Base-by-base conservation (phyloP, 1,139 yeast species). In the Hansenula lynferdii region DNA sequence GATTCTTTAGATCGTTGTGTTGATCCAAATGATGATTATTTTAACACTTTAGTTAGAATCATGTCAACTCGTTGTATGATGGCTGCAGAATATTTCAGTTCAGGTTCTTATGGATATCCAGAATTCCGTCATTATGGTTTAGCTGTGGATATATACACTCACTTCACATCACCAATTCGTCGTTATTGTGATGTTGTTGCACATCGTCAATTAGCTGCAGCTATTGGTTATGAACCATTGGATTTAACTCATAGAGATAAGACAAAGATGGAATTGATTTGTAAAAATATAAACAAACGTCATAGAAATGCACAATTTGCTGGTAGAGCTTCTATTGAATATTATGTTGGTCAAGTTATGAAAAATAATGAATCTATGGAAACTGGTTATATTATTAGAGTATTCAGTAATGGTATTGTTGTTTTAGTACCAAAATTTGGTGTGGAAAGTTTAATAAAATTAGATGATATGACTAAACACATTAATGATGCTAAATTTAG, bases 11-110 rank as follows among this genome's bases (percentile, higher is more conserved):
- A 94, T 57, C 73, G 85, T 45, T 87, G 96, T 63, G 76, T 68
- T 25, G 97, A 92, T 60, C 75, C 80, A 19, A 57, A 75, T 1
- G 98, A 92, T 59, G 84, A 90, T 7, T 94, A 87, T 57, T 89
- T 94, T 73, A 94, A 94, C 63, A 92, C 97, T 0, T 71, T 94
- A 53, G 74, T 92, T 9, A 82, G 99, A 64, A 92, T 94, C 48
- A 85, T 92, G 96, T 94, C 97, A 7, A 94, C 99, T 0, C 76
- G 99, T 56, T 92, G 98, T 65, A 94, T 94, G 98, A 86, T 89
- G 85, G 96, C 98, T 3, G 99, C 99, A 2, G 97, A 92, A 56
- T 94, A 94, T 60, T 94, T 94, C 69, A 81, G 95, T 8, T 77
- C 96, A 0, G 98, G 99, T n/a, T 78, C 85, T 14, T 86, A 73